Percentiles rank a stretch among this genome's conserved stretches.
Conservation (phyloP, 805 yeast genomes). For the Sugiyamaella smithiae region DNA sequence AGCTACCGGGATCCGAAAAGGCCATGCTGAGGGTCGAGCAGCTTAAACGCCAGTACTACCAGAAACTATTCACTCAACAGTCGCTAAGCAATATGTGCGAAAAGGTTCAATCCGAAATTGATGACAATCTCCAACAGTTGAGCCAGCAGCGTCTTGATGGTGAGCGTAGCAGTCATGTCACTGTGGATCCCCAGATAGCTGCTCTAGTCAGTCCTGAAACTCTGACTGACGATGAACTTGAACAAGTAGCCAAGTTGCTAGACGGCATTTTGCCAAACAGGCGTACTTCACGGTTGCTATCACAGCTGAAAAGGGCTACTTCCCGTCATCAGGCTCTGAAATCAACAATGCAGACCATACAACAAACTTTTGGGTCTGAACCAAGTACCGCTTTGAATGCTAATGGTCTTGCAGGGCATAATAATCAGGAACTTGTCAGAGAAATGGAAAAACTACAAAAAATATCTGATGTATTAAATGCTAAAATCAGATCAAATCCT, state of each 20-base stretch:
- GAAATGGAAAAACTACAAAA: background rate
- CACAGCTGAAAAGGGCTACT: background rate
- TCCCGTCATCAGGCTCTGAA: background rate
- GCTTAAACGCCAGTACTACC: slow-evolving; percentile 3
- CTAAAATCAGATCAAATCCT: background rate
- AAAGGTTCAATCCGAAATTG: background rate
- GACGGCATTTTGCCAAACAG: background rate
- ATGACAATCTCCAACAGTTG: background rate
- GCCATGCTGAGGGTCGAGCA: slow-evolving; percentile 13
- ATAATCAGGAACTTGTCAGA: background rate
- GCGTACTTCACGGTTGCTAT: background rate
- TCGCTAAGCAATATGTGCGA: background rate
- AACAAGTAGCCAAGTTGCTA: background rate
- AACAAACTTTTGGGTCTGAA: background rate
- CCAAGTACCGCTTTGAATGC: background rate
- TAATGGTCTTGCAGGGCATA: background rate
- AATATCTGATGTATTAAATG: background rate
- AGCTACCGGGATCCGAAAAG: background rate
- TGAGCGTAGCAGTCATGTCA: background rate
- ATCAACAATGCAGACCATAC: background rate
- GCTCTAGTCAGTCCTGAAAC: background rate
- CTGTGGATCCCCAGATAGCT: background rate
- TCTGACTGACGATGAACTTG: background rate
- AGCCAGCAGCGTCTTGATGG: background rate
- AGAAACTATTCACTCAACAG: slow-evolving; percentile 16